Percentiles rank a stretch among this genome's conserved stretches.
phyloP scores from a whole-genome alignment of 768 basidiomycete genomes.

The Leccinum broughii region DNA sequence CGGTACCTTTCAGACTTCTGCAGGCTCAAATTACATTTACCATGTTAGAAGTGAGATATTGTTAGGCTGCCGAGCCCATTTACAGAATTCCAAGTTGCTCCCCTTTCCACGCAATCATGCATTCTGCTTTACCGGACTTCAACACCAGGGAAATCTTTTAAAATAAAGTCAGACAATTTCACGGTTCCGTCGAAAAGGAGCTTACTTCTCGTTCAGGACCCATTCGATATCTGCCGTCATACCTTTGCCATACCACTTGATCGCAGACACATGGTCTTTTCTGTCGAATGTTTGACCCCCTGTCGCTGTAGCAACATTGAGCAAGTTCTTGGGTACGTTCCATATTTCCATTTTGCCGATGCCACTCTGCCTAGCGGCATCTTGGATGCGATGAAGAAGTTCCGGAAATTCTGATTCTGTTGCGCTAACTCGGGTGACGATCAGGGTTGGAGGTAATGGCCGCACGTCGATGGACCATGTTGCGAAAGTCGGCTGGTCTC shows the following conservation, averaged over 20 bases:
- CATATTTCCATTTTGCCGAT: constrained; percentile 47
- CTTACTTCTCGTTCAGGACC: constrained; percentile 51
- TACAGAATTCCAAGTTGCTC: background rate
- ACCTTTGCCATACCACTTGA: constrained; percentile 52
- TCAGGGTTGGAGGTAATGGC: constrained; percentile 35
- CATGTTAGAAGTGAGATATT: background rate
- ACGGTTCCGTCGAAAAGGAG: background rate
- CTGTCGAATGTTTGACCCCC: constrained; percentile 37
- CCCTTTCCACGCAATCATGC: background rate
- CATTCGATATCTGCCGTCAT: constrained; percentile 38
- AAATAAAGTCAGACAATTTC: background rate
- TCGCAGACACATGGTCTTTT: constrained; percentile 41
- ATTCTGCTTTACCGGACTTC: constrained; percentile 1
- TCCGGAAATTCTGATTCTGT: constrained; percentile 32
- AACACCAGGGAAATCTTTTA: constrained; percentile 45
- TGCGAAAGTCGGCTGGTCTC: constrained; percentile 32
- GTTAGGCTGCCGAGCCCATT: too few species aligned
- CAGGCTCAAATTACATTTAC: too few species aligned
- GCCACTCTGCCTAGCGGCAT: constrained; percentile 36
- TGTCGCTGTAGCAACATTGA: constrained; percentile 23
- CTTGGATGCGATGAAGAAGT: constrained; percentile 37
- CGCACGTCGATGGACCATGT: constrained; percentile 48
- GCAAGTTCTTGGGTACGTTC: constrained; percentile 41
- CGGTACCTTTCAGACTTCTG: too few species aligned
- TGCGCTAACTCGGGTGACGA: constrained; percentile 44